phyloP scores from a whole-genome alignment of 768 basidiomycete genomes.

The Rhodotorula diobovata region DNA sequence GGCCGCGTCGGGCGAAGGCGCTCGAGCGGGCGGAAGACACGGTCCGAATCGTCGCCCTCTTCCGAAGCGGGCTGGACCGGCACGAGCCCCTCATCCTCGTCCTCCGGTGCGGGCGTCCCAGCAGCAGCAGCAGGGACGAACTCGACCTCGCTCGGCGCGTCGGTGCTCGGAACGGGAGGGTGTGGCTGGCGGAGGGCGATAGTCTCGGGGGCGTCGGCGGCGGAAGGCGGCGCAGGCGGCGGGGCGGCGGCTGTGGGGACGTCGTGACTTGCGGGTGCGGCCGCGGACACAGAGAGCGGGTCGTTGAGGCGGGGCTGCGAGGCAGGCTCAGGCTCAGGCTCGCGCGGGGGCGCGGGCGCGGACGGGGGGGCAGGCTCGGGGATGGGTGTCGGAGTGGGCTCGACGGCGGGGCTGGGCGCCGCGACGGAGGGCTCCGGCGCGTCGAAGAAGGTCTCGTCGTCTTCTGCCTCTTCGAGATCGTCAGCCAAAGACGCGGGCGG shows the following conservation, averaged over 20 bases:
- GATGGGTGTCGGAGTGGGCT: too few species aligned
- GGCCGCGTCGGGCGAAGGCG: not conserved
- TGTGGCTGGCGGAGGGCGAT: not conserved
- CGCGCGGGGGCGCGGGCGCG: too few species aligned
- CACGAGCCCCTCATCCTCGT: not conserved
- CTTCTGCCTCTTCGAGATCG: not conserved
- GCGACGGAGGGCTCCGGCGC: too few species aligned
- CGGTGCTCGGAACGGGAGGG: not conserved
- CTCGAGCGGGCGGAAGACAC: not conserved
- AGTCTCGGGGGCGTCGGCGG: not conserved
- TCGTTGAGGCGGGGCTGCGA: too few species aligned
- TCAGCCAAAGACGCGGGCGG: too few species aligned
- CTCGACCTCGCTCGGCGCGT: not conserved
- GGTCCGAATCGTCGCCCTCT: not conserved
- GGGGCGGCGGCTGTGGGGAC: not conserved
- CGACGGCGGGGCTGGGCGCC: too few species aligned
- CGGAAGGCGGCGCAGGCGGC: not conserved
- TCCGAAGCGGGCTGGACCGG: not conserved
- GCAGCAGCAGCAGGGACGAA: not conserved
- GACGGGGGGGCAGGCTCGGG: too few species aligned
- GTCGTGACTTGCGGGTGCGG: not conserved
- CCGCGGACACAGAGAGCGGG: too few species aligned
- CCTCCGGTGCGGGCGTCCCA: not conserved
- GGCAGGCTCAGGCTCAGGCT: too few species aligned
- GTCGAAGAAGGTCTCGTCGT: not conserved